phyloP scores from a whole-genome alignment of 2,329 filamentous ascomycete genomes.

The Fusarium kyushuense region DNA sequence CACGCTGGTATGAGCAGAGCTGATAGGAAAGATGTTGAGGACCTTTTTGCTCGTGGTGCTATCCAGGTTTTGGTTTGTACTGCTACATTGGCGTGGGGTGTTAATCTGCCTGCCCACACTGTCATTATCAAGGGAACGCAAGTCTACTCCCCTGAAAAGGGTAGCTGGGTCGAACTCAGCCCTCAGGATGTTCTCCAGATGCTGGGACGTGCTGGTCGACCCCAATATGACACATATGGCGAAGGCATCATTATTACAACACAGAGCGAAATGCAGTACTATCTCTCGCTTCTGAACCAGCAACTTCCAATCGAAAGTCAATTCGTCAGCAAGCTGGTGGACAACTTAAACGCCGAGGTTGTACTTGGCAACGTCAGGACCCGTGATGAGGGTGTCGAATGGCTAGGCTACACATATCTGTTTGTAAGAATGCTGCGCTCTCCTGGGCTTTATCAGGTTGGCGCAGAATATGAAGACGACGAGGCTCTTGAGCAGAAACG shows the following conservation, averaged over 20 bases:
- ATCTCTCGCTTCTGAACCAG: slow-evolving; percentile 95
- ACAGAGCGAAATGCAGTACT: slow-evolving; percentile 95
- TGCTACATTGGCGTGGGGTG: slow-evolving; percentile 98
- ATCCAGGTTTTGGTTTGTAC: slow-evolving; percentile 98
- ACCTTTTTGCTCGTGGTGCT: slow-evolving; percentile 89
- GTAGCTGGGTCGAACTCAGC: slow-evolving; percentile 97
- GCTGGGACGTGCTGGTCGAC: slow-evolving; percentile 95
- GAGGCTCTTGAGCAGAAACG: slow-evolving; percentile 93
- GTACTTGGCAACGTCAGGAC: slow-evolving; percentile 93
- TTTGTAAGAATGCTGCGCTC: slow-evolving; percentile 98
- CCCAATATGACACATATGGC: slow-evolving; percentile 97
- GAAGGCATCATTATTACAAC: slow-evolving; percentile 99
- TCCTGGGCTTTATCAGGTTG: slow-evolving; percentile 94
- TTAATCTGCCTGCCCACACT: slow-evolving; percentile 96
- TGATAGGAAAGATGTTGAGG: slow-evolving; percentile 95
- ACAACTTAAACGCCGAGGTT: slow-evolving; percentile 96
- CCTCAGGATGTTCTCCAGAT: slow-evolving; percentile 98
- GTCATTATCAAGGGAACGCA: slow-evolving; percentile 99
- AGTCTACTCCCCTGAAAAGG: slow-evolving; percentile 97
- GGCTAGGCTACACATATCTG: slow-evolving; percentile 97
- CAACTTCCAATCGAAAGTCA: slow-evolving; percentile 98
- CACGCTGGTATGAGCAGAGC: slow-evolving; percentile 96
- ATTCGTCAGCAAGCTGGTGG: slow-evolving; percentile 89
- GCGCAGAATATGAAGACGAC: slow-evolving; percentile 94
- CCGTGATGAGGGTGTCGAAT: slow-evolving; percentile 97